phyloP scores from a whole-genome alignment of 305 asterid genomes.

The Fraxinus xanthoxyloides region DNA sequence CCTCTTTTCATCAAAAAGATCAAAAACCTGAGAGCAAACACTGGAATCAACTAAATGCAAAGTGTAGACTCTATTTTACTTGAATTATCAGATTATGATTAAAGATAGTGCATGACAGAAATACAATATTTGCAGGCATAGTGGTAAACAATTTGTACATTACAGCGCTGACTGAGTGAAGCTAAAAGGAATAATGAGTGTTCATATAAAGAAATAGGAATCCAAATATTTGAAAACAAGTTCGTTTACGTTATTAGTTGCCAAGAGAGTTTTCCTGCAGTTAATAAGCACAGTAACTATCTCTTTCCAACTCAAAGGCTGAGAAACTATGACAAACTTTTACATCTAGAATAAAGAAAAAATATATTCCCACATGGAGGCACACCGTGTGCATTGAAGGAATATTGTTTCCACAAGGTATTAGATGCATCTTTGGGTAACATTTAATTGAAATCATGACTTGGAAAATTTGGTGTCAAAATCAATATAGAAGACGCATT shows the following conservation, averaged over 20 bases:
- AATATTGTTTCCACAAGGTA: background rate
- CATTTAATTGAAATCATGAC: background rate
- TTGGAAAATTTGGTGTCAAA: conserved; percentile 1
- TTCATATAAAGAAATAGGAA: background rate
- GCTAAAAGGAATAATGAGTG: background rate
- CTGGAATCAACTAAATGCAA: background rate
- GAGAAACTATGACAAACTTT: background rate
- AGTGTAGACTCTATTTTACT: conserved; percentile 7
- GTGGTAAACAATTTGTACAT: background rate
- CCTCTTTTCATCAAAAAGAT: conserved; percentile 72
- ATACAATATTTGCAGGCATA: background rate
- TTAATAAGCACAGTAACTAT: background rate
- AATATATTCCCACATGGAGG: background rate
- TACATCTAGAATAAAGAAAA: background rate
- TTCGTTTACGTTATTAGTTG: background rate
- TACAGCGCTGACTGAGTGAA: background rate
- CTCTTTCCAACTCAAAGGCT: background rate
- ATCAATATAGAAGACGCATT: conserved; percentile 14
- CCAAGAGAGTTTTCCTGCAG: background rate
- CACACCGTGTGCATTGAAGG: background rate
- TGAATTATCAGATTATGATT: background rate
- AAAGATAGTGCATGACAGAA: background rate
- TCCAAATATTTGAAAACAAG: background rate
- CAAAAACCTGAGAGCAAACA: conserved; percentile 56
- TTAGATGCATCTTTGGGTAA: background rate